Evolutionary conservation across 805 yeast genomes (phyloP), one percentile per base, ranked within the genome.

Genomic region (Nakazawaea laoshanensis): DNA sequence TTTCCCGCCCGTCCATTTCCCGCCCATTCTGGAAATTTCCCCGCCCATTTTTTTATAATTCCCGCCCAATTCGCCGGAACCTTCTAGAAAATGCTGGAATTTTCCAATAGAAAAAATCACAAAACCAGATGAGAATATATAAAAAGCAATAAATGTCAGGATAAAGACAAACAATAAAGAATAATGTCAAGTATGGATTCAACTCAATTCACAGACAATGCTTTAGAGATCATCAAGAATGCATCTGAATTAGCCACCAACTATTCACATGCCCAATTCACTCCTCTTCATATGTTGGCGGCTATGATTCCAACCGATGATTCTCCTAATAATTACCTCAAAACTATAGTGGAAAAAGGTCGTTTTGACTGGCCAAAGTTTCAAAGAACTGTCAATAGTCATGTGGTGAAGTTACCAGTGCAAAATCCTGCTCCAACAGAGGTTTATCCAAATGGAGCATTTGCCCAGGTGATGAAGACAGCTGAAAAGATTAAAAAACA

Each of bases 181-280:
- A 16, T 7, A 11, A n/a, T 5, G 15, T 22, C 18, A 16, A 49
- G 19, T 15, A 70, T 74, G 80, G 80, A 74, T 51, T 72, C 72
- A 47, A 57, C 88, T 38, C 88, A 85, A 67, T 83, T 85, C 46
- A 92, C 98, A 41, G 97, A 92, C 55, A 83, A 92, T 55, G 97
- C 96, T 27, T 72, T 86, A 47, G 77, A 71, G 35, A 73, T 89
- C 40, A 67, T 92, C 32, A 80, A 83, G 45, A 67, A 74, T 48
- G 94, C 97, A 35, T 74, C 77, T 38, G 74, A 80, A 51, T 59
- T 92, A 40, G 95, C 96, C 26, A 70, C 75, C 49, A 94, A 86
- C 44, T 86, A 85, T 50, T 69, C 81, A 32, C 87, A 92, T 57
- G 66, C 89, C 7, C 89, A 84, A 52, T 63, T 92, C 36, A 63